Percentiles rank a stretch among this genome's conserved stretches.
These are phyloP conservation scores for Hypoxylon sp. DNA, from an alignment of 2,329 filamentous ascomycete genomes.

Conservation along the genomic window DNA sequence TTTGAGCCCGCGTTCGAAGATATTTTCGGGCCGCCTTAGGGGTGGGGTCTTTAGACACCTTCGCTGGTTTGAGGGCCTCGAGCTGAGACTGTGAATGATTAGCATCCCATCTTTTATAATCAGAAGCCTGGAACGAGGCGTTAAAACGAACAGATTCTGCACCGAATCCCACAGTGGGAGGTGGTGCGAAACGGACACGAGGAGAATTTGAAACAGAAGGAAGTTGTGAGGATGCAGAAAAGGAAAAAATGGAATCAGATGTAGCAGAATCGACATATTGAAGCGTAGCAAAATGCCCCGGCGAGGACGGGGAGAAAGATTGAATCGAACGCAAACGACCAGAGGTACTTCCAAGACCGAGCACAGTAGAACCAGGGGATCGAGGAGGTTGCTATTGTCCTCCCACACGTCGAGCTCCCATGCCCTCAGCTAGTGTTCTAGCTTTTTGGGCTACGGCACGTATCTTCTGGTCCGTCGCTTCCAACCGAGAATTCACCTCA, in stretches of 20 bases:
- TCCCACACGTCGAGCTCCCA: neutral
- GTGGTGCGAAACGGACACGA: neutral
- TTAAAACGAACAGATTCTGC: slow-evolving; percentile 6
- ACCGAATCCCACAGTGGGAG: neutral
- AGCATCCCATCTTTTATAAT: neutral
- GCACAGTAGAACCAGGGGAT: neutral
- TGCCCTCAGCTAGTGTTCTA: neutral
- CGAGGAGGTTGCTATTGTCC: neutral
- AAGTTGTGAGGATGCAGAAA: neutral
- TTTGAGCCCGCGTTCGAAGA: slow-evolving; percentile 48
- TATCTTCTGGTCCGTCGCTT: neutral
- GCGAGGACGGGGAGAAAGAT: neutral
- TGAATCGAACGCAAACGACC: neutral
- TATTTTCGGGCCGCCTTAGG: slow-evolving; percentile 3
- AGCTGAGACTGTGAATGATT: slow-evolving; percentile 6
- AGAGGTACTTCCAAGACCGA: neutral
- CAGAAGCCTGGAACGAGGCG: neutral
- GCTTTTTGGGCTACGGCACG: neutral
- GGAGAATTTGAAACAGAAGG: neutral
- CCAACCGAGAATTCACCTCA: neutral
- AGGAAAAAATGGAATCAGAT: neutral
- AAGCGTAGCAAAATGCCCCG: neutral
- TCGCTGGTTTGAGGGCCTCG: slow-evolving; percentile 1
- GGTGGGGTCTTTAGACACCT: slow-evolving; percentile 2
- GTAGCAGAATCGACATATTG: neutral